Evolutionary conservation across 129 eudicot genomes (phyloP), one percentile per base, ranked within the genome.

Genomic region (Pittosporum tobira): DNA sequence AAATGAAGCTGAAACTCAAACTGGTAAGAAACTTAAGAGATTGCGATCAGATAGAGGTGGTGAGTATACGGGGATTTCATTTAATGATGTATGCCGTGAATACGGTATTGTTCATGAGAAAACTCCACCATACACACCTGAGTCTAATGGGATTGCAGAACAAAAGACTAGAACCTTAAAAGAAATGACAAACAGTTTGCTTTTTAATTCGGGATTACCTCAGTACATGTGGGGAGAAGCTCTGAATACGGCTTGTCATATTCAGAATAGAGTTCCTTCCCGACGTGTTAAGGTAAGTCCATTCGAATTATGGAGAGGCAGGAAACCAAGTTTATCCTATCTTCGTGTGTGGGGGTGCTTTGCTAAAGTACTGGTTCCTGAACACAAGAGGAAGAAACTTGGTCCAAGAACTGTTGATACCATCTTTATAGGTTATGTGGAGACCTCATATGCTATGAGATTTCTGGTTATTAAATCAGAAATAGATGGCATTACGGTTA

Each of bases 31-130:
- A n/a, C n/a, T n/a, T n/a, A n/a, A n/a, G n/a, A n/a, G n/a, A n/a
- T n/a, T n/a, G n/a, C n/a, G n/a, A 13, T 31, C 49, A 2, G 60
- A 50, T 36, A 64, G 50, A 51, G 60, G 59, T 1, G 60, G 60
- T n/a, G 69, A 34, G 20, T 65, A 40, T 38, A 52, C 59, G 6
- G 4, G 38, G 3, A 24, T 1, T 15, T 13, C 38, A 1, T 53
- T 53, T 24, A 10, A n/a, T n/a, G 37, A 24, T 10, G 4, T 53
- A 26, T 28, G 22, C 42, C 16, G 26, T n/a, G 14, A 52, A 9
- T 27, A 9, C n/a, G 24, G 59, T 19, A 52, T 52, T 25, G 20
- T 52, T 14, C 21, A 26, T 27, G 38, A 25, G n/a, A 19, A 25
- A 3, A 52, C 59, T 7, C 20, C 7, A 6, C 30, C 57, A 6